Evolutionary conservation across 75 land plant genomes (phyloP), one percentile per base, ranked within the genome.

Genomic region (Cunninghamia lanceolata): DNA sequence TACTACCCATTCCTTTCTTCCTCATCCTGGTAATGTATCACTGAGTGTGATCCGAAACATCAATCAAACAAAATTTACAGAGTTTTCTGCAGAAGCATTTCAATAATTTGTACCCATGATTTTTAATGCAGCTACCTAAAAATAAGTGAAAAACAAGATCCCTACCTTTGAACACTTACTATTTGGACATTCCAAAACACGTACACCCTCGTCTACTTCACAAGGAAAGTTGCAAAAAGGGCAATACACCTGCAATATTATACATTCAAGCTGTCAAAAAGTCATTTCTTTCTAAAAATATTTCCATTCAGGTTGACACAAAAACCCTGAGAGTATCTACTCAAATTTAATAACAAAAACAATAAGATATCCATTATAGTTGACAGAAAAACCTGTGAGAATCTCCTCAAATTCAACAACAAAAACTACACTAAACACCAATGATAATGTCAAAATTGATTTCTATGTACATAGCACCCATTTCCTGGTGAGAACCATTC

Each of bases 191-290:
- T 87, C 82, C 75, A 89, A 73, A 30, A 89, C 89, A 25, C 82
- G 80, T 70, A 89, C 39, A 42, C 85, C 86, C n/a, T 85, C 81
- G 59, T 89, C 90, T 85, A 89, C 89, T 42, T 89, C 82, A 80
- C 89, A 89, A 1, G 90, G 90, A 25, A 85, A 84, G 81, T 84
- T 87, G 56, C 90, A 89, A 79, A 89, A 89, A 25, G 90, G 90
- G 56, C 89, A 89, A 83, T 87, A 84, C 9, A 88, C 89, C 89
- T 87, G 85, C 81, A 30, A 45, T n/a, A 68, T 9, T 17, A 7
- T 39, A 19, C 80, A 39, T 17, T 77, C 21, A 17, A 19, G 3
- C 6, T 15, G 34, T 32, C 15, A 71, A 71, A 59, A 71, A 4
- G 68, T 63, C 68, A 63, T 63, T 63, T 71, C 75, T 71, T 2